Base-by-base conservation (phyloP, 2,329 filamentous ascomycete species). In the Aspergillus ustus region DNA sequence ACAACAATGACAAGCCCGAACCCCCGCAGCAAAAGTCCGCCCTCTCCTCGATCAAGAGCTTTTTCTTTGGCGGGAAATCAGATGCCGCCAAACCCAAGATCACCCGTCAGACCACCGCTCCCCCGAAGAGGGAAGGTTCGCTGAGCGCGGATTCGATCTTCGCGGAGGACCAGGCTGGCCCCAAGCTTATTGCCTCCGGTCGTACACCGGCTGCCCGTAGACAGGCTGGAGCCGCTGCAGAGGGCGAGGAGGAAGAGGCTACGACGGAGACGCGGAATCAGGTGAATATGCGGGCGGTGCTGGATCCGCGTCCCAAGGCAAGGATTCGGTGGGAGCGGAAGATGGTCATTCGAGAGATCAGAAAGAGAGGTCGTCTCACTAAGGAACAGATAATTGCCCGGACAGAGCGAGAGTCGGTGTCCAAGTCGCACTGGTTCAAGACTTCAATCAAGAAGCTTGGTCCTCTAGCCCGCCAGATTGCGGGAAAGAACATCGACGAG, bases 361-460 rank as follows among this genome's bases (percentile, higher is more conserved):
- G 84, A 56, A 85, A 85, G 63, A 83, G 89, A 52, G 89, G 90
- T 8, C 84, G 91, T 48, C 76, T 93, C 55, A 84, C 87, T 19
- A 86, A 86, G 65, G 81, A 84, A 54, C 86, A 93, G 69, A 82
- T 85, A 58, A 85, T 97, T 63, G 85, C 87, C 72, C 87, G 89
- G 68, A 86, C 84, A 7, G 87, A 90, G 74, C 79, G 87, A 45
- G 80, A 86, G 68, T 81, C 81, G 57, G 69, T 84, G 28, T 81
- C 80, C 75, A 89, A 89, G 77, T 92, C 89, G 64, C 85, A 89
- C 51, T 85, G 86, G 68, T 85, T 97, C 74, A 89, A 93, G 70
- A 97, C 95, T 2, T 92, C 89, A 52, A 83, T 91, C 66, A 99
- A 99, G 87, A 99, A 99, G 82, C 84, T 99, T 59, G 89, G 90